phyloP scores from a whole-genome alignment of 163 green algal genomes.

The Volvox carteri region DNA sequence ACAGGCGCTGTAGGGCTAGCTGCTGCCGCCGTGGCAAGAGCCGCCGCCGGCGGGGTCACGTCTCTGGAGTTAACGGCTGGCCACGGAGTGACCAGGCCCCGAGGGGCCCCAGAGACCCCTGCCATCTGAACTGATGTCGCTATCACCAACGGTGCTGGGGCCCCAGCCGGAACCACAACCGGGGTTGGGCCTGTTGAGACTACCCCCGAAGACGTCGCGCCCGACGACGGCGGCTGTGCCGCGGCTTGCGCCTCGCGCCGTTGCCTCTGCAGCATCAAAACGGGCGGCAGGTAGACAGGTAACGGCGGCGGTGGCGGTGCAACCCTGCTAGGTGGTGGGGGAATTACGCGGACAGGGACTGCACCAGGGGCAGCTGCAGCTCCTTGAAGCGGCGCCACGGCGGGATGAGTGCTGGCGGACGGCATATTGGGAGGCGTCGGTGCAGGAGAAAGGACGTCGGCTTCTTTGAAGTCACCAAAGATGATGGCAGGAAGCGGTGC shows the following conservation, averaged over 20 bases:
- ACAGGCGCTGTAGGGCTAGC: too few species aligned
- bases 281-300: background rate
- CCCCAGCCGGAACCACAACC: background rate
- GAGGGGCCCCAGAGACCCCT: background rate
- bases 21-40: too few species aligned
- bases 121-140: background rate
- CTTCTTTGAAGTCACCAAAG: background rate
- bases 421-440: background rate
- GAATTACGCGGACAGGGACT: background rate
- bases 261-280: background rate
- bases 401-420: background rate
- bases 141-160: background rate
- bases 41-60: background rate
- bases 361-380: background rate
- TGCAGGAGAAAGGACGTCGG: background rate
- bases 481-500: background rate
- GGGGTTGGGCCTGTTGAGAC: background rate
- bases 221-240: too few species aligned
- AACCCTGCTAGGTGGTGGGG: background rate
- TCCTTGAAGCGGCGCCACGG: background rate
- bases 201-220: too few species aligned
- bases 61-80: background rate
- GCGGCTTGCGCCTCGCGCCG: background rate
- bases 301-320: background rate
- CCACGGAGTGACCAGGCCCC: background rate